A percentile compares a stretch with the other conserved stretches of the same genome.
These are phyloP conservation scores for Phytopythium mirpurense DNA, from an alignment of 352 stramenopile genomes.

Conservation along the genomic window DNA sequence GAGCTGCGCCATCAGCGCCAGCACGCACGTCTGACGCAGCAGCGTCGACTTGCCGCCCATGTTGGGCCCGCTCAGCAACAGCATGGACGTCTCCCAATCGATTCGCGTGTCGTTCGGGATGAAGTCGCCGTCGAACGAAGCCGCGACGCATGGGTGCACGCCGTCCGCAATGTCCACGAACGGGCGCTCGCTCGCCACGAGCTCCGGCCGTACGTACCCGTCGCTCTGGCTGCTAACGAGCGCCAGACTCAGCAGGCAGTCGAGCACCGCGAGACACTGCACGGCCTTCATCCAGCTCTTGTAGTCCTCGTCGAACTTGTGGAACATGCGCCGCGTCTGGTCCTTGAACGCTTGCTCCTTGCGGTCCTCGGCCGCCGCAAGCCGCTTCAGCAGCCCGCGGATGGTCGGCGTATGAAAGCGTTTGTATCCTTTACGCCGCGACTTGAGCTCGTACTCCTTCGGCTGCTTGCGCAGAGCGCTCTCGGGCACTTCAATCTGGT, in stretches of 20 bases:
- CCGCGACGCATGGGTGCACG: constrained; percentile 93
- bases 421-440: constrained; percentile 90
- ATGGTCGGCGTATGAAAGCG: constrained; percentile 90
- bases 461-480: constrained; percentile 75
- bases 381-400: constrained; percentile 62
- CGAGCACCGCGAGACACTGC: constrained; percentile 90
- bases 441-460: constrained; percentile 94
- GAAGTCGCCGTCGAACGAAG: constrained; percentile 87
- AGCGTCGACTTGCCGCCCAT: constrained; percentile 99
- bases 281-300: constrained; percentile 92
- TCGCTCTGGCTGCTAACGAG: constrained; percentile 91
- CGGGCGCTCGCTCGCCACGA: constrained; percentile 71
- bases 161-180: constrained; percentile 92
- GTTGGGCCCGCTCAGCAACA: constrained; percentile 97
- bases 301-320: constrained; percentile 95
- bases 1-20: constrained; percentile 98
- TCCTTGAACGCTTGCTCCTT: constrained; percentile 85
- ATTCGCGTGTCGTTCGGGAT: constrained; percentile 97
- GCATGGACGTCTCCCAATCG: constrained; percentile 49
- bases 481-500: constrained; percentile 92
- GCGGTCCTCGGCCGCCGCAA: constrained; percentile 74
- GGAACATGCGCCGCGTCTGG: constrained; percentile 91
- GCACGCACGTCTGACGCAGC: constrained; percentile 97
- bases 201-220: constrained; percentile 87
- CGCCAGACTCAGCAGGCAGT: constrained; percentile 94